Conservation (phyloP, 2,329 filamentous ascomycete species). For the Grosmannia clavigera region DNA sequence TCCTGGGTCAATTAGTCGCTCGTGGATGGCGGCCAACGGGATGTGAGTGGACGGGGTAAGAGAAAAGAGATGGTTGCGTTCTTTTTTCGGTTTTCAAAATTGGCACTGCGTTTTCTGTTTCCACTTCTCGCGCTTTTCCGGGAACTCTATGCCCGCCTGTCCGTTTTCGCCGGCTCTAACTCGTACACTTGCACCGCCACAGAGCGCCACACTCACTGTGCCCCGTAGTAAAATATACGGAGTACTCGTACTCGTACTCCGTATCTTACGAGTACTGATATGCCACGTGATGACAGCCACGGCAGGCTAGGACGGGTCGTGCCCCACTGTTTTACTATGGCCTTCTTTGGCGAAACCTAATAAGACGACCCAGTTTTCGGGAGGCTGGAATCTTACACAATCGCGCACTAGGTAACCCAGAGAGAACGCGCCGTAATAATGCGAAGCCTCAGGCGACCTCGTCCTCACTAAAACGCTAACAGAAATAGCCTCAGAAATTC, state of each 20-base stretch:
- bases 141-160: slow-evolving; percentile 11
- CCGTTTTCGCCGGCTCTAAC: slow-evolving; percentile 12
- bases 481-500: slow-evolving; percentile 6
- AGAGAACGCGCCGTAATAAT: background rate
- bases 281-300: too few species aligned
- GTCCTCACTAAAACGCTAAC: background rate
- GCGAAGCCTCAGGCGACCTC: background rate
- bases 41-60: slow-evolving; percentile 5
- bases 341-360: background rate
- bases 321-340: background rate
- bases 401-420: background rate
- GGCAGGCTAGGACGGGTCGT: background rate
- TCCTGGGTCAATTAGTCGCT: slow-evolving; percentile 20
- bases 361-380: background rate
- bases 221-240: too few species aligned
- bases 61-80: slow-evolving; percentile 8
- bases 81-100: slow-evolving; percentile 11
- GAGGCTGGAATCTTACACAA: background rate
- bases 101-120: slow-evolving; percentile 9
- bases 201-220: background rate
- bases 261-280: background rate
- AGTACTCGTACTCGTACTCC: background rate
- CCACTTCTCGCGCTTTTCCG: slow-evolving; percentile 14
- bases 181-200: slow-evolving; percentile 6
- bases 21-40: slow-evolving; percentile 12